Base-by-base conservation (phyloP, 164 flowering plant genomes). In the Vitis labrusca region DNA sequence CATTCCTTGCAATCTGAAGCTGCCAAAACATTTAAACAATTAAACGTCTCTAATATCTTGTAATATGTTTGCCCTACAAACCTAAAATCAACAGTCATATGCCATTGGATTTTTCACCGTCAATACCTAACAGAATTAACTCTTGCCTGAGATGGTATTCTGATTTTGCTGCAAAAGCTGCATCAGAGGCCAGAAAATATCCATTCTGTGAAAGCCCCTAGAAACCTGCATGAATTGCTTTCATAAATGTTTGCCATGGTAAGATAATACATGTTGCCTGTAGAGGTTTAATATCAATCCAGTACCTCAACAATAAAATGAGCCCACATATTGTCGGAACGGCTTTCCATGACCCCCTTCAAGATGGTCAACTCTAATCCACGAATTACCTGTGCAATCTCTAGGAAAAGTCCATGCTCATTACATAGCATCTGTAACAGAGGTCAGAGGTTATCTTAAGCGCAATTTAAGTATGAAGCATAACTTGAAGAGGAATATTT, bases 131-230 rank as follows among this genome's bases (percentile, higher is more conserved):
- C 44, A 37, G 44, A 27, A 2, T 60, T 27, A 74, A n/a, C 74
- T 71, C 74, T 76, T 80, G 74, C 76, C 74, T 5, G 83, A 65
- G n/a, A 77, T 64, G 8, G 79, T 56, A 50, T 50, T 72, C 52
- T 58, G 55, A 69, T 54, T 77, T 53, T 83, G 80, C 74, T 89
- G 94, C 69, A 85, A 49, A 44, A 93, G 83, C 55, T 85, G 87
- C 95, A 91, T 89, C 68, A 93, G 66, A 14, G 93, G 93, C 91
- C 90, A 91, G 80, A 91, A 89, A 47, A 90, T 79, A 51, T 91
- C 93, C 82, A 86, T 73, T 70, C 92, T 81, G 59, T 88, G 92
- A 66, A 89, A 91, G 29, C 86, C 92, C 63, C 73, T 78, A 16
- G 88, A 69, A 57, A 78, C 85, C 96, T 90, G 89, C 19, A 49